Base-by-base conservation (phyloP, 192 early-diverging fungal species). In the Obelidium mucronatum region DNA sequence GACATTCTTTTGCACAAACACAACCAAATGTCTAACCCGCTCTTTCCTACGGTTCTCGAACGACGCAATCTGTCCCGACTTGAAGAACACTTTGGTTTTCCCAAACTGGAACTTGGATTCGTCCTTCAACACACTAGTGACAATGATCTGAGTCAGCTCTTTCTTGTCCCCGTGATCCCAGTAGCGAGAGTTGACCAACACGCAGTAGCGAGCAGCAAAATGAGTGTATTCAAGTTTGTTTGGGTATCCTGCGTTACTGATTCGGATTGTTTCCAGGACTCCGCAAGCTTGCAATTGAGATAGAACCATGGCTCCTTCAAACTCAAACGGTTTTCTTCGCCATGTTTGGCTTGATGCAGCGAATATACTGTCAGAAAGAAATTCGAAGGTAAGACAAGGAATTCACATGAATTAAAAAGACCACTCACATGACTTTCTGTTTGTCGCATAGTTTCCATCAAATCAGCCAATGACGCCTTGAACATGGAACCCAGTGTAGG, bases 291-390 rank as follows among this genome's bases (percentile, higher is more conserved):
- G 91, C 52, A 97, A 83, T 81, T 97, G 95, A 24, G 90, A 79
- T 11, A 97, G 80, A 48, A 96, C 94, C 95, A 96, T 96, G 26
- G 87, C 87, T 24, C 95, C 91, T 61, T 97, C 95, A 78, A 96
- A 95, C 39, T 60, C 86, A 89, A 93, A 96, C 22, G 94, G 90
- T 3, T 84, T 79, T 79, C n/a, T 97, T 97, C 52, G 86, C 89
- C 73, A 93, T 92, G 81, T 97, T 97, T n/a, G 95, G 95, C 80
- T 97, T 97, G 74, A 97, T 93, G 86, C 95, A 97, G 54, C 95
- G 93, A 73, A 97, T 96, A 74, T 97, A 97, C 76, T 94, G 2
- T 5, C 0, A 33, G 36, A 0, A 51, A 52, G 31, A 61, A 19
- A 19, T 11, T 22, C n/a, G n/a, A n/a, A 13, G 22, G 34, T 35